phyloP scores from a whole-genome alignment of 2,329 filamentous ascomycete species.

The Periconia digitata region DNA sequence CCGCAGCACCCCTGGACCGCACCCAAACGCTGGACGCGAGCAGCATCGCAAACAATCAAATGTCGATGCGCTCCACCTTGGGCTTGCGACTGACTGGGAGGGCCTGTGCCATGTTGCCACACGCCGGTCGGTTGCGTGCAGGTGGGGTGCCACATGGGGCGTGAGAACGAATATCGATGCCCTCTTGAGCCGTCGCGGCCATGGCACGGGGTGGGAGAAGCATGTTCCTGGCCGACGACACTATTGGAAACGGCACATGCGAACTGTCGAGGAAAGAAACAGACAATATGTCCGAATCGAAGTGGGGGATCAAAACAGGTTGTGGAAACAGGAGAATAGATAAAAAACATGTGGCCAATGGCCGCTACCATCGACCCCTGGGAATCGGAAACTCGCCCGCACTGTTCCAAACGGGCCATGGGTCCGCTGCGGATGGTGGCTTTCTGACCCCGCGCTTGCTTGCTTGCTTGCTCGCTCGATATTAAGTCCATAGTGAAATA shows the following conservation, averaged over 20 bases:
- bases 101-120: constrained; percentile 9
- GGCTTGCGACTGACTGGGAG: constrained; percentile 6
- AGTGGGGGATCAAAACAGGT: constrained; percentile 10
- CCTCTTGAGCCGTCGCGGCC: constrained; percentile 14
- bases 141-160: constrained; percentile 23
- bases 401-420: neutral
- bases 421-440: constrained; percentile 15
- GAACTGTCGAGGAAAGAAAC: constrained; percentile 7
- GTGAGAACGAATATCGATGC: constrained; percentile 11
- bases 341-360: constrained; percentile 26
- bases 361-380: constrained; percentile 13
- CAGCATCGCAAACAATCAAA: constrained; percentile 13
- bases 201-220: constrained; percentile 19
- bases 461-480: too few species aligned
- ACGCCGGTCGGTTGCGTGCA: constrained; percentile 25
- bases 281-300: constrained; percentile 31
- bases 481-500: constrained; percentile 21
- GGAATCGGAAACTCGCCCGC: constrained; percentile 6
- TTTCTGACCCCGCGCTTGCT: constrained; percentile 20
- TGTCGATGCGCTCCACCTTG: constrained; percentile 13
- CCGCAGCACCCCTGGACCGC: constrained; percentile 12
- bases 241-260: constrained; percentile 26
- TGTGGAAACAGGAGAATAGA: constrained; percentile 26
- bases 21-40: constrained; percentile 24
- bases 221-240: constrained; percentile 19